phyloP scores from a whole-genome alignment of 768 basidiomycete species.

The Mycena haematopus region DNA sequence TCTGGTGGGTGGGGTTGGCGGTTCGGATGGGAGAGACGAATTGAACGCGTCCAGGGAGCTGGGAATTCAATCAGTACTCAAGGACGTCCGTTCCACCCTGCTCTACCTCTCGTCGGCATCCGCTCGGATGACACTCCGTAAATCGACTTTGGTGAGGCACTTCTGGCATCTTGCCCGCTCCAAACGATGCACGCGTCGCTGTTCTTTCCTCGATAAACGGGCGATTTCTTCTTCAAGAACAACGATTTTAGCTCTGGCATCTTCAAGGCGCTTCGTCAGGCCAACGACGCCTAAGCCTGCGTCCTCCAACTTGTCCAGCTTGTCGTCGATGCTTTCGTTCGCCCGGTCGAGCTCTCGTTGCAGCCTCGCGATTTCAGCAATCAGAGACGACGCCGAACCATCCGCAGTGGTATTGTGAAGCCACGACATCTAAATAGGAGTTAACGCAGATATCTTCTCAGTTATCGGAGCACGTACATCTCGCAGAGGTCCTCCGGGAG shows the following conservation, averaged over 20 bases:
- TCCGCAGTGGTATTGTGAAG: conserved; percentile 66
- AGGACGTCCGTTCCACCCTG: not conserved
- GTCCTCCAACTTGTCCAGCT: conserved; percentile 84
- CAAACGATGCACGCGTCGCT: conserved; percentile 67
- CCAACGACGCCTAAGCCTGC: conserved; percentile 78
- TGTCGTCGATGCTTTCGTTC: conserved; percentile 87
- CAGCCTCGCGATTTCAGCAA: conserved; percentile 76
- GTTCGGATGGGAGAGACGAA: conserved; percentile 56
- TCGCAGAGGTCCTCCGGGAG: conserved; percentile 78
- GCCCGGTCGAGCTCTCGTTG: conserved; percentile 79
- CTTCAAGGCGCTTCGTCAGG: conserved; percentile 72
- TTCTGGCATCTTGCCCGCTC: conserved; percentile 71
- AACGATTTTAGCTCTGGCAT: conserved; percentile 64
- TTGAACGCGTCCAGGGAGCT: conserved; percentile 63
- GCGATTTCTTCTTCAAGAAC: conserved; percentile 73
- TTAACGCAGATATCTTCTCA: not conserved
- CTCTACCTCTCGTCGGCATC: conserved; percentile 68
- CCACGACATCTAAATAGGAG: conserved; percentile 69
- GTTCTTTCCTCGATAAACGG: conserved; percentile 69
- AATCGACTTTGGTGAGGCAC: conserved; percentile 68
- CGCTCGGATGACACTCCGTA: conserved; percentile 46
- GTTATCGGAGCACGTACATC: conserved; percentile 59
- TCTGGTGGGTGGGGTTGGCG: conserved; percentile 71
- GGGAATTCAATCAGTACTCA: conserved; percentile 7
- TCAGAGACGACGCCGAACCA: conserved; percentile 61